Evolutionary conservation across 257 asterid genomes (phyloP).

Genomic region (Leptodermis oblonga): DNA sequence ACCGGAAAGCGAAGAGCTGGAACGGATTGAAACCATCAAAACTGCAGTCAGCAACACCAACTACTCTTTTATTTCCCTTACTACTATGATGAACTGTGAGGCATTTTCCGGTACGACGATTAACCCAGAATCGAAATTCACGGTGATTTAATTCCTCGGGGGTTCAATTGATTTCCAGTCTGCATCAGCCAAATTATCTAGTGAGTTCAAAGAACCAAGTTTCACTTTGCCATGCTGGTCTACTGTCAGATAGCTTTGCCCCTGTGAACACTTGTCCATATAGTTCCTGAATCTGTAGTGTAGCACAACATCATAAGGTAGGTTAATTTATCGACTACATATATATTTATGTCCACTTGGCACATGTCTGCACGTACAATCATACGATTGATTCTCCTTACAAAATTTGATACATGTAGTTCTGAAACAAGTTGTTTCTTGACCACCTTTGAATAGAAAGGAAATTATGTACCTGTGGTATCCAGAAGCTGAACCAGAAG

Average conservation of each 20-base stretch:
- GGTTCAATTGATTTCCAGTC: conserved; percentile 67
- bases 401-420: neutral
- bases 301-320: neutral
- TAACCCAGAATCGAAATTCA: conserved; percentile 56
- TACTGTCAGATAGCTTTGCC: conserved; percentile 45
- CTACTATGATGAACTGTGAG: conserved; percentile 42
- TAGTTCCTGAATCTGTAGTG: conserved; percentile 58
- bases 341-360: no score
- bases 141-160: conserved; percentile 56
- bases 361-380: no score
- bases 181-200: conserved; percentile 44
- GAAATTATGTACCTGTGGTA: conserved; percentile 58
- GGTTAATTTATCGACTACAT: no score
- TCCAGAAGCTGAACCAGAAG: conserved; percentile 65
- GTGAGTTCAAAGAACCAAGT: conserved; percentile 40
- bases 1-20: conserved; percentile 69
- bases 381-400: neutral
- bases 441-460: neutral
- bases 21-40: conserved; percentile 44
- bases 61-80: conserved; percentile 27
- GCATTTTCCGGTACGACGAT: conserved; percentile 51
- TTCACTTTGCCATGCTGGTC: conserved; percentile 56
- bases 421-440: neutral
- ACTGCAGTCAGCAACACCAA: conserved; percentile 51
- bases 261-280: conserved; percentile 60